These are phyloP conservation scores for Tetrapyrgos nigripes DNA, from an alignment of 1,284 basidiomycete genomes.

Conservation along the genomic window DNA sequence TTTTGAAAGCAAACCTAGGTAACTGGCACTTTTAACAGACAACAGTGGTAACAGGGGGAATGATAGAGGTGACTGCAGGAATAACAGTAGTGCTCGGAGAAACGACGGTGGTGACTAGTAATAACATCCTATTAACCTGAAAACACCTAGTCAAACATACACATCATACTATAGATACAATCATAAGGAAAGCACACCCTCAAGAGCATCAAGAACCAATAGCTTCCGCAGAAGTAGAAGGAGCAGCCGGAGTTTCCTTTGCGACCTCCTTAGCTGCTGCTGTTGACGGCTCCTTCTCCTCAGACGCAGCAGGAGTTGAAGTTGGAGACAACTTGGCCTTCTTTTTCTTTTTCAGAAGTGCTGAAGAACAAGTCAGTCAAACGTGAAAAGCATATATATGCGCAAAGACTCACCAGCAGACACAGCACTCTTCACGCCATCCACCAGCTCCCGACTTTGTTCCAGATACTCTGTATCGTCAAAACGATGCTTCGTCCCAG, in stretches of 20 bases:
- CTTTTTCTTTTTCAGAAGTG: constrained; percentile 87
- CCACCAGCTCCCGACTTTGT: constrained; percentile 91
- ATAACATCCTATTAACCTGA: too few species aligned
- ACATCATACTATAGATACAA: constrained; percentile 2
- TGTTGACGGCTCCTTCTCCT: constrained; percentile 17
- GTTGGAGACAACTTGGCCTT: constrained; percentile 64
- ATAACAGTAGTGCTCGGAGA: too few species aligned
- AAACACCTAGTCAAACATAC: neutral
- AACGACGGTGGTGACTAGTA: too few species aligned
- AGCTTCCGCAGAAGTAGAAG: constrained; percentile 30
- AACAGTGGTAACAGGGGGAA: too few species aligned
- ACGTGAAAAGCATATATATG: neutral
- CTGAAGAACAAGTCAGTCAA: constrained; percentile 36
- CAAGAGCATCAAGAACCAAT: constrained; percentile 36
- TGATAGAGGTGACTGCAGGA: too few species aligned
- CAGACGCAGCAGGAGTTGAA: constrained; percentile 33
- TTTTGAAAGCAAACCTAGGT: too few species aligned
- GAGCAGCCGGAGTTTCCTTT: constrained; percentile 15
- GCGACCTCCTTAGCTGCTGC: constrained; percentile 14
- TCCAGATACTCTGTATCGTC: constrained; percentile 95
- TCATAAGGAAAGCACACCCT: neutral
- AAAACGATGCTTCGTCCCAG: constrained; percentile 86
- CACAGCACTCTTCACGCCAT: constrained; percentile 92
- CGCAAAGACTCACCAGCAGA: constrained; percentile 61
- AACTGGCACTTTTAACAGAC: too few species aligned